phyloP scores from a whole-genome alignment of 2,329 filamentous ascomycete species.

The Podosphaera aphanis region DNA sequence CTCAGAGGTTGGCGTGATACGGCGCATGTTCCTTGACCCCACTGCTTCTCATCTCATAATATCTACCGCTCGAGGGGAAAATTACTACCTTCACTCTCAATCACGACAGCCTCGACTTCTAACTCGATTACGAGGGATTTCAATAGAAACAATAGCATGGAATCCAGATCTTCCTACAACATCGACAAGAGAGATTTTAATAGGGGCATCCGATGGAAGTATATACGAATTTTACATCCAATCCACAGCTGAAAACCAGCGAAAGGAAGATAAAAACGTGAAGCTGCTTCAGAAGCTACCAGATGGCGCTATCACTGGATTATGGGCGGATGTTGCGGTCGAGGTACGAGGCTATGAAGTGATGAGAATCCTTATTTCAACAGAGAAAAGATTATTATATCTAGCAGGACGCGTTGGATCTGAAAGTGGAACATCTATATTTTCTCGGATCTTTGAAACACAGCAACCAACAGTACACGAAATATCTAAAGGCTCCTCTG shows the following conservation, averaged over 20 bases:
- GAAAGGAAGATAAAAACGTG: conserved; percentile 80
- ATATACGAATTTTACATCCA: conserved; percentile 93
- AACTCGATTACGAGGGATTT: conserved; percentile 60
- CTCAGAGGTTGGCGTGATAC: conserved; percentile 75
- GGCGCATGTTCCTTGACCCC: conserved; percentile 89
- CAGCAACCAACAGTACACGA: conserved; percentile 64
- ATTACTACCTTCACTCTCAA: conserved; percentile 93
- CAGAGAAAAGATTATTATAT: conserved; percentile 55
- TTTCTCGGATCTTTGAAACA: conserved; percentile 65
- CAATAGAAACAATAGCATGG: conserved; percentile 81
- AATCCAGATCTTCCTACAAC: conserved; percentile 81
- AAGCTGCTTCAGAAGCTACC: conserved; percentile 62
- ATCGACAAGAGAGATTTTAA: conserved; percentile 77
- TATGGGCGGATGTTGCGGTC: conserved; percentile 57
- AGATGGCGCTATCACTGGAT: conserved; percentile 61
- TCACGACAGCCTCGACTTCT: conserved; percentile 69
- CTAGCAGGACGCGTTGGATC: conserved; percentile 48
- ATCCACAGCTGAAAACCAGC: conserved; percentile 81
- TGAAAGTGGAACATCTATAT: conserved; percentile 68
- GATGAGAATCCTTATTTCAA: conserved; percentile 58
- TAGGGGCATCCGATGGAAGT: conserved; percentile 81
- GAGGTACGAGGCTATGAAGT: conserved; percentile 36
- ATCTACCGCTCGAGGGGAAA: conserved; percentile 76
- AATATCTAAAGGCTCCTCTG: conserved; percentile 32
- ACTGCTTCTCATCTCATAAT: conserved; percentile 87